Base-by-base conservation (phyloP, 2,329 filamentous ascomycete genomes). In the Chaetomium sp. region DNA sequence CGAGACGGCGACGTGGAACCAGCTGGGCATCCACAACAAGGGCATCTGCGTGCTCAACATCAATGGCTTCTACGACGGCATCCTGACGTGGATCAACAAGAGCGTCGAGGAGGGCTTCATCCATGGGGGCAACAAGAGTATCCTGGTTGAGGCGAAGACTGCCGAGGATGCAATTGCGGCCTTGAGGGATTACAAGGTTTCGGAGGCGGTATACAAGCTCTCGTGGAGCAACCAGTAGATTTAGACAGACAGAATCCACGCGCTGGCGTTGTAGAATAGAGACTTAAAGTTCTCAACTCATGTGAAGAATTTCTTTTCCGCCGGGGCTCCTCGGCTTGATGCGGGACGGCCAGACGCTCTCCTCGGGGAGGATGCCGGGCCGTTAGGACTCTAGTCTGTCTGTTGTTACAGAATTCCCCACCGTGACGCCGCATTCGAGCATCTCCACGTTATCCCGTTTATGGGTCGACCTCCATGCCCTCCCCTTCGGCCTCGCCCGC, bases 1-100 rank as follows among this genome's bases (percentile, higher is more conserved):
- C 78, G 92, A 96, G 80, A 87, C 92, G 2, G 88, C 88, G 29
- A 96, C 92, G 12, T 99, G 95, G 93, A 98, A 97, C 77, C 95
- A 98, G 80, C 80, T 99, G 57, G 94, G 95, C 0, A 98, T 99
- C 70, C 95, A 98, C 78, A 83, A 83, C 71, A 82, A 85, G 57
- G 91, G 90, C 3, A 88, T 98, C 54, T 88, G 94, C 61, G 80
- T 97, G 57, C 86, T 91, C 70, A 98, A 98, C 76, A 84, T 97
- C 29, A 88, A 93, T 62, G 92, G 93, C 0, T 98, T 96, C 78
- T 99, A 93, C 86, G 90, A 96, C 76, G 93, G 93, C 0, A 80
- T 99, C 67, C 77, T 97, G 65, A 78, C 84, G 58, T 97, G 93
- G 94, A 87, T 97, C 65, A 82, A 84, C 73, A 90, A 86, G 69